phyloP scores from a whole-genome alignment of 108 stramenopile genomes.

The Thalassiosira profunda region DNA sequence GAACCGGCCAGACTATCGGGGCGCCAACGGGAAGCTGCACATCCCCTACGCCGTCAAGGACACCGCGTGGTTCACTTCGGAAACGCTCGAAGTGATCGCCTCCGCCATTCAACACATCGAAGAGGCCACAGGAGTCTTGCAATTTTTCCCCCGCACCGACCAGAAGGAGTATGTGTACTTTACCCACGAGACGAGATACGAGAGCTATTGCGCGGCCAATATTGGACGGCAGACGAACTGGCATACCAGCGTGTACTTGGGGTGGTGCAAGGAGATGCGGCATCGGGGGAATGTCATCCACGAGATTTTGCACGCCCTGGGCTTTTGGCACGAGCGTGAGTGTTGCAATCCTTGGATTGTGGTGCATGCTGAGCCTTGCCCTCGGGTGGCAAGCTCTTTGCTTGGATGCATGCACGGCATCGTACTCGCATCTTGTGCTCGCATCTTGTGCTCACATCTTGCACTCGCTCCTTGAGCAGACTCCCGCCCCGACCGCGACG shows the following conservation, averaged over 20 bases:
- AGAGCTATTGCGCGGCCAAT: slow-evolving; percentile 38
- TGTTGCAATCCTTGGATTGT: too few relatives aligned
- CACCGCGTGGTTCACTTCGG: slow-evolving; percentile 5
- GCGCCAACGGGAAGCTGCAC: neutral
- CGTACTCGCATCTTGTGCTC: too few relatives aligned
- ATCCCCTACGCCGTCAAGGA: slow-evolving; percentile 12
- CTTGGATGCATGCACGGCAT: too few relatives aligned
- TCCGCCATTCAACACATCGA: slow-evolving; percentile 29
- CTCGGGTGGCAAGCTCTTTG: too few relatives aligned
- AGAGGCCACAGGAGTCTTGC: slow-evolving; percentile 26
- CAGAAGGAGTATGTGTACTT: slow-evolving; percentile 28
- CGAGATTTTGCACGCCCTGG: slow-evolving; percentile 55
- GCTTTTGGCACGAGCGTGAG: slow-evolving; percentile 71
- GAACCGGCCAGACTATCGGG: slow-evolving; percentile 2
- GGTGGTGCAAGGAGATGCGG: slow-evolving; percentile 21
- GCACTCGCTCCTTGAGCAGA: too few relatives aligned
- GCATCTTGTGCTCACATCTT: too few relatives aligned
- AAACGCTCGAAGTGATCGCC: slow-evolving; percentile 27
- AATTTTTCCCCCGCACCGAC: slow-evolving; percentile 16
- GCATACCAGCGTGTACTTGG: slow-evolving; percentile 23
- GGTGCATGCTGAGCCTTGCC: too few relatives aligned
- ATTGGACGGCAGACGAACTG: slow-evolving; percentile 27
- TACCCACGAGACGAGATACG: too few relatives aligned
- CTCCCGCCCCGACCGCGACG: slow-evolving; percentile 53
- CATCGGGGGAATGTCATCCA: slow-evolving; percentile 44